These are phyloP conservation scores for Volvox reticuliferus DNA, from an alignment of 139 green algal species.

Conservation along the genomic window DNA sequence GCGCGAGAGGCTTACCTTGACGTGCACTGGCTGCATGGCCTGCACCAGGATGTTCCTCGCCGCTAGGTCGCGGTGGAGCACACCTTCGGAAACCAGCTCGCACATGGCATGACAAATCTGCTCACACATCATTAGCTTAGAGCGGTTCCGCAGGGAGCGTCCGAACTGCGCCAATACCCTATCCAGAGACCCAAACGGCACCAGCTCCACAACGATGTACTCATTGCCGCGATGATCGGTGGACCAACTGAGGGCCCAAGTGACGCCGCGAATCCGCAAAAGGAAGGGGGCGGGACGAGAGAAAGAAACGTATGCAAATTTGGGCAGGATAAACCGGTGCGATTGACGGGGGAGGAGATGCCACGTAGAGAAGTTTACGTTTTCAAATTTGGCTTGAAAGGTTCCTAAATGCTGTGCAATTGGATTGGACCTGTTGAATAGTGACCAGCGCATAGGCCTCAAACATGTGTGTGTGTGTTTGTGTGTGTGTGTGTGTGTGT, in stretches of 20 bases:
- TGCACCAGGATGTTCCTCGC: conserved; percentile 72
- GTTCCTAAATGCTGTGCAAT: too few relatives aligned
- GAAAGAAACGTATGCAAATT: too few relatives aligned
- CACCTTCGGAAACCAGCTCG: conserved; percentile 54
- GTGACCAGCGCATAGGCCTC: too few relatives aligned
- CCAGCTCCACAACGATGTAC: conserved; percentile 71
- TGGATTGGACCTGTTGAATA: too few relatives aligned
- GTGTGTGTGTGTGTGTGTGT: too few relatives aligned
- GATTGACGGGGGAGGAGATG: too few relatives aligned
- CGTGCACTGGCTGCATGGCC: conserved; percentile 63
- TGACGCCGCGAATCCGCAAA: too few relatives aligned
- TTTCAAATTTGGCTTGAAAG: too few relatives aligned
- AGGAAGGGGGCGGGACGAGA: too few relatives aligned
- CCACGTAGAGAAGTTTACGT: too few relatives aligned
- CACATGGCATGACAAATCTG: conserved; percentile 70
- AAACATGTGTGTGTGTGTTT: too few relatives aligned
- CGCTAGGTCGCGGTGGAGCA: conserved; percentile 72
- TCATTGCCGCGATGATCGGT: conserved; percentile 64
- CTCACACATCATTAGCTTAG: conserved; percentile 64
- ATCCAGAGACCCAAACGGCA: conserved; percentile 62
- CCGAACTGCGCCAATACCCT: conserved; percentile 56
- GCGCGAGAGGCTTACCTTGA: conserved; percentile 59
- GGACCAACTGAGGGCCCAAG: conserved; percentile 47
- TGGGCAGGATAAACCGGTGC: too few relatives aligned
- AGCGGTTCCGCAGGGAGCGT: conserved; percentile 44